Evolutionary conservation across 108 stramenopile genomes (phyloP).

Genomic region (Cylindrotheca closterium): DNA sequence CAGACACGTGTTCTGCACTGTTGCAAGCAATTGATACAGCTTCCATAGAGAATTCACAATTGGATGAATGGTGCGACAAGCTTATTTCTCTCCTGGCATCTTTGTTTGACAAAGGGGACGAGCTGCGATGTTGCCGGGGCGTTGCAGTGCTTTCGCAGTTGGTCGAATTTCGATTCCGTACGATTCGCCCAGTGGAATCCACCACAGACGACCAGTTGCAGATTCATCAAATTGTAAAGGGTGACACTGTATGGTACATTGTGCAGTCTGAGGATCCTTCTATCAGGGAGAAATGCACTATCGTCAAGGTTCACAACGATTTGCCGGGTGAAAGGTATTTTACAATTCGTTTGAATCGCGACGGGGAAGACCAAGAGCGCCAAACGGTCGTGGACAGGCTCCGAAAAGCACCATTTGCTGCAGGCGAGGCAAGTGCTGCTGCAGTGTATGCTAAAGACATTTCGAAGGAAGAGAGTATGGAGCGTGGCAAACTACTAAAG

Average conservation of each 20-base stretch:
- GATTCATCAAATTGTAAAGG: constrained; percentile 32
- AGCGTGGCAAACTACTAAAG: constrained; percentile 24
- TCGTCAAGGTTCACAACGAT: constrained; percentile 74
- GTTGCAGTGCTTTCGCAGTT: constrained; percentile 30
- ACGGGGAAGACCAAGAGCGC: constrained; percentile 44
- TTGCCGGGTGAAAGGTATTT: constrained; percentile 68
- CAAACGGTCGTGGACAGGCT: constrained; percentile 69
- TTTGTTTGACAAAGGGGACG: not conserved
- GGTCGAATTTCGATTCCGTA: constrained; percentile 19
- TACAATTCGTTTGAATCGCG: constrained; percentile 42
- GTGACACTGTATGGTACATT: constrained; percentile 69
- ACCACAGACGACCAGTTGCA: not conserved
- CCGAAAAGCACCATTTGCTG: constrained; percentile 3
- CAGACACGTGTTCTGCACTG: constrained; percentile 9
- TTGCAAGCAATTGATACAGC: constrained; percentile 3
- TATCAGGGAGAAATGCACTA: constrained; percentile 31
- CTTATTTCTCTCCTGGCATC: constrained; percentile 7
- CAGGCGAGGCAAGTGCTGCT: not conserved
- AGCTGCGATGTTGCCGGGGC: constrained; percentile 5
- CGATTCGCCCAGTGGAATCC: constrained; percentile 2
- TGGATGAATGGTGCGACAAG: constrained; percentile 1
- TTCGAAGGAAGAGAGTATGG: constrained; percentile 2
- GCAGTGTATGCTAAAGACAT: constrained; percentile 10
- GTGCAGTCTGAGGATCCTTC: constrained; percentile 38
- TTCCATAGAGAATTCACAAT: not conserved